Evolutionary conservation across 108 stramenopile genomes (phyloP).

Genomic region (Chaetoceros tenuissimus): DNA sequence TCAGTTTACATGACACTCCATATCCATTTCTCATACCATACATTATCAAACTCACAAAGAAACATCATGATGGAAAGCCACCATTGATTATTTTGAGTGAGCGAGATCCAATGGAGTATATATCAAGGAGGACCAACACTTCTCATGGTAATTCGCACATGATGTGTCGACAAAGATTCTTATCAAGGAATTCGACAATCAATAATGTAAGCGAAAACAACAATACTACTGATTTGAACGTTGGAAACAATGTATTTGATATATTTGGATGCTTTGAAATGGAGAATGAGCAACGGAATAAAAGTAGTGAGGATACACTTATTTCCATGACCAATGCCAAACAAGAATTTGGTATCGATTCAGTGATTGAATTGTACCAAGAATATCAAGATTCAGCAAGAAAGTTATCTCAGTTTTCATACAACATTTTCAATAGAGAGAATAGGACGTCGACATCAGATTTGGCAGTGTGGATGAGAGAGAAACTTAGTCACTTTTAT

Average conservation of each 20-base stretch:
- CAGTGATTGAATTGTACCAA: constrained; percentile 2
- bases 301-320: constrained; percentile 1
- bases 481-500: neutral
- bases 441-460: constrained; percentile 12
- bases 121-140: constrained; percentile 4
- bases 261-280: constrained; percentile 13
- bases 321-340: neutral
- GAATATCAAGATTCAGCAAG: constrained; percentile 14
- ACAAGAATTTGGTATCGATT: neutral
- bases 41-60: constrained; percentile 14
- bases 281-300: constrained; percentile 7
- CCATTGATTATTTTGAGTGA: constrained; percentile 21
- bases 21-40: constrained; percentile 21
- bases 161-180: too few species aligned
- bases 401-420: constrained; percentile 8
- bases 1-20: constrained; percentile 22
- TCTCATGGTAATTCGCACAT: constrained; percentile 14
- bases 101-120: constrained; percentile 13
- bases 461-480: constrained; percentile 5
- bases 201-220: neutral
- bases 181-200: too few species aligned
- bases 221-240: neutral
- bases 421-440: constrained; percentile 15
- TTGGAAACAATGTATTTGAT: constrained; percentile 19
- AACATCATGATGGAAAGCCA: constrained; percentile 8